Conservation (phyloP, 2,329 filamentous ascomycete genomes). For the Shiraia bambusicola region DNA sequence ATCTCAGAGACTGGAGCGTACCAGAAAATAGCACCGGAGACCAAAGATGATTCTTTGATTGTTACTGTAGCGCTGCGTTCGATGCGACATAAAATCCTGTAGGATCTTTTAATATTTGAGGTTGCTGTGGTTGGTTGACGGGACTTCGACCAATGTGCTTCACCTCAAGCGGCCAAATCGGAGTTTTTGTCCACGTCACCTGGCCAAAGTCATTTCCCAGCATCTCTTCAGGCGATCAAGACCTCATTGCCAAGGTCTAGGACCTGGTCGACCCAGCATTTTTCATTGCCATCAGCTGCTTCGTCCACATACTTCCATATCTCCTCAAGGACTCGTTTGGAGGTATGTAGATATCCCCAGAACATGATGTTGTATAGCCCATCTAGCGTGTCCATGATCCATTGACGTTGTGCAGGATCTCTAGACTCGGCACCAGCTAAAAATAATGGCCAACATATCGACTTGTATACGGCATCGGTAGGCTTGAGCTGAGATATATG, state of each 20-base stretch:
- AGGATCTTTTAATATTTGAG: too few relatives aligned
- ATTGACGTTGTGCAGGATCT: conserved; percentile 50
- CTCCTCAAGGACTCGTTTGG: conserved; percentile 35
- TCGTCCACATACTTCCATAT: conserved; percentile 40
- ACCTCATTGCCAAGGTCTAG: conserved; percentile 36
- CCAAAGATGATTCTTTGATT: too few relatives aligned
- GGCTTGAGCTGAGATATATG: conserved; percentile 54
- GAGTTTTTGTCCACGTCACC: too few relatives aligned
- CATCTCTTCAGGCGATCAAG: conserved; percentile 34
- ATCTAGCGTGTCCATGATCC: conserved; percentile 54
- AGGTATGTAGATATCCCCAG: conserved; percentile 43
- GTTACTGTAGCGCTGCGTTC: too few relatives aligned
- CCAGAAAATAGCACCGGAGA: too few relatives aligned
- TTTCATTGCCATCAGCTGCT: conserved; percentile 21
- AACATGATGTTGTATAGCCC: conserved; percentile 38
- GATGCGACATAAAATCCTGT: too few relatives aligned
- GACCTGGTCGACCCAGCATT: conserved; percentile 40
- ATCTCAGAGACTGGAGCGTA: too few relatives aligned
- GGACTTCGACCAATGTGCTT: background rate
- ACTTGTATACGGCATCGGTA: conserved; percentile 58
- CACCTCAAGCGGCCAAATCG: too few relatives aligned
- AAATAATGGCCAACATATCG: conserved; percentile 62
- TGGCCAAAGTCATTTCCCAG: background rate
- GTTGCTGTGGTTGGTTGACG: background rate
- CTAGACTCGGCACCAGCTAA: conserved; percentile 59